Conservation (phyloP, 176 grass and related monocot genomes). For the Echinochloa phyllopogon region DNA sequence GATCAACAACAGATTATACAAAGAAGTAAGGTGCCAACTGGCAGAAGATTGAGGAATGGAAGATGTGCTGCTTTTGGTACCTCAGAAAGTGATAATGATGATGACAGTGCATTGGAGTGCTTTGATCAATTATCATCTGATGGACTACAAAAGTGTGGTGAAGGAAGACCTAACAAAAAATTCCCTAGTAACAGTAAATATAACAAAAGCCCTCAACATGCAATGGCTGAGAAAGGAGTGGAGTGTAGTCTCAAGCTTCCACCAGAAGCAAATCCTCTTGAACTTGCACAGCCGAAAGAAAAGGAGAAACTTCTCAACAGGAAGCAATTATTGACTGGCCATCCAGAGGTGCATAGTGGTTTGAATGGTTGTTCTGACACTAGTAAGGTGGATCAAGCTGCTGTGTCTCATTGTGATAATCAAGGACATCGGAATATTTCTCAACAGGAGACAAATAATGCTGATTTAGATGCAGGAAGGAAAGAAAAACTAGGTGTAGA, state of each 20-base stretch:
- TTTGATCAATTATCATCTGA: background rate
- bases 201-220: background rate
- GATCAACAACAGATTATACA: background rate
- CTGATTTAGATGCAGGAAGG: conserved; percentile 27
- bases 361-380: conserved; percentile 18
- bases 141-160: conserved; percentile 14
- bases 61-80: conserved; percentile 2
- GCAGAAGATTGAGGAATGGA: conserved; percentile 12
- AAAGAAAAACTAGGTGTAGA: conserved; percentile 9
- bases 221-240: conserved; percentile 27
- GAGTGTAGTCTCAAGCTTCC: conserved; percentile 20
- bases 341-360: conserved; percentile 27
- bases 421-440: conserved; percentile 12
- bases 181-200: conserved; percentile 11
- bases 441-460: conserved; percentile 5
- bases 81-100: conserved; percentile 42
- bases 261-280: conserved; percentile 30
- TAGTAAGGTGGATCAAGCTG: conserved; percentile 26
- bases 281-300: conserved; percentile 33
- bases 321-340: background rate
- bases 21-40: background rate
- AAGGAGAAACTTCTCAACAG: conserved; percentile 11
- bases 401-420: conserved; percentile 26
- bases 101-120: conserved; percentile 5
- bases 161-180: conserved; percentile 28